Conservation (phyloP, 2,329 filamentous ascomycete genomes). For the Arachnomyces sp. region DNA sequence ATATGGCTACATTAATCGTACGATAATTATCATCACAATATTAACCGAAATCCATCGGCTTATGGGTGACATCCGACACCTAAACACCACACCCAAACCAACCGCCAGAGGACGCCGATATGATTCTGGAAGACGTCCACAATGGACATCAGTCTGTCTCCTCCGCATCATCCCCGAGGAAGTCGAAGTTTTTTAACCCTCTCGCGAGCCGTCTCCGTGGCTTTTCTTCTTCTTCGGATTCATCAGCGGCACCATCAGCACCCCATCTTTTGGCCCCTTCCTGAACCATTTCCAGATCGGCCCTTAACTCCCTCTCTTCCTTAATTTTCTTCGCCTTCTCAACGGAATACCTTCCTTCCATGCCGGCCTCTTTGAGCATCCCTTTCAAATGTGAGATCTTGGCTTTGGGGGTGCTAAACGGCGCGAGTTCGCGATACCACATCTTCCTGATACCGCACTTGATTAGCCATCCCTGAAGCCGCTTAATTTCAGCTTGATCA, state of each 20-base stretch:
- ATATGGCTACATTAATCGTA: conserved; percentile 7
- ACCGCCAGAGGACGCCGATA: no score
- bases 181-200: conserved; percentile 44
- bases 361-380: conserved; percentile 75
- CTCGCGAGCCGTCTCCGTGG: conserved; percentile 35
- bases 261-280: conserved; percentile 79
- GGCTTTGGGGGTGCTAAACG: conserved; percentile 62
- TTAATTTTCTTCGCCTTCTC: conserved; percentile 81
- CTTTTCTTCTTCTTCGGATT: conserved; percentile 28
- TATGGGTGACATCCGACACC: background rate
- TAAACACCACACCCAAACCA: background rate
- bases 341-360: conserved; percentile 80
- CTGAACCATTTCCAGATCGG: conserved; percentile 76
- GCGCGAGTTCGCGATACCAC: conserved; percentile 78
- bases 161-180: conserved; percentile 63
- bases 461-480: conserved; percentile 72
- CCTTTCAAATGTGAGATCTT: conserved; percentile 76
- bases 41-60: no score
- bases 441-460: conserved; percentile 92
- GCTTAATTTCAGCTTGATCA: conserved; percentile 75
- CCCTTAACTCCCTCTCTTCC: conserved; percentile 73
- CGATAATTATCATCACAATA: no score
- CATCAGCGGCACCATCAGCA: conserved; percentile 36
- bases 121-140: background rate
- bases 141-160: conserved; percentile 40